Evolutionary conservation across 1,284 basidiomycete species (phyloP).

Genomic region (Malassezia psittaci): DNA sequence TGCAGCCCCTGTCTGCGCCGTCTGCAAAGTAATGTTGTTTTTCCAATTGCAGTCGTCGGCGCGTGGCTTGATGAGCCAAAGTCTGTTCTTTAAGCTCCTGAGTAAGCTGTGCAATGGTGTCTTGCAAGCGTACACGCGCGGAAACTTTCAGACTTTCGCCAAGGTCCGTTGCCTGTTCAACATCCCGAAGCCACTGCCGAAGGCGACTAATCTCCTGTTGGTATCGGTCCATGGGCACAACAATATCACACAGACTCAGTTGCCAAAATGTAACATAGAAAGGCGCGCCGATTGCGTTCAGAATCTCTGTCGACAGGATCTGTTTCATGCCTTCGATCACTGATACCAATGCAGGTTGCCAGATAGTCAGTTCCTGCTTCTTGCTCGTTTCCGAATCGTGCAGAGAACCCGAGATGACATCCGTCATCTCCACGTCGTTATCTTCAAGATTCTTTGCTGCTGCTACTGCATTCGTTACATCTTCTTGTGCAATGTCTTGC

Average conservation of each 20-base stretch:
- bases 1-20: constrained; percentile 17
- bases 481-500: too few species aligned
- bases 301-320: constrained; percentile 24
- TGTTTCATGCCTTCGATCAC: constrained; percentile 24
- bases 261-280: constrained; percentile 48
- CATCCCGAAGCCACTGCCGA: constrained; percentile 24
- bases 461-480: neutral
- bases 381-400: too few species aligned
- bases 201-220: constrained; percentile 36
- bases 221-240: constrained; percentile 46
- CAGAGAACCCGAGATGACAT: neutral
- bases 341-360: constrained; percentile 36
- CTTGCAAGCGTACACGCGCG: constrained; percentile 33
- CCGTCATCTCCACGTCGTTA: neutral
- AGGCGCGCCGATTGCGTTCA: constrained; percentile 24
- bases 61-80: constrained; percentile 60
- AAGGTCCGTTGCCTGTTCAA: constrained; percentile 18
- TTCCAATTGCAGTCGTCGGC: constrained; percentile 67
- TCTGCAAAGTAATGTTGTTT: constrained; percentile 72
- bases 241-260: constrained; percentile 36
- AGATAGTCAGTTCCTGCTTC: constrained; percentile 1
- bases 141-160: constrained; percentile 25
- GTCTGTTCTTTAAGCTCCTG: constrained; percentile 67
- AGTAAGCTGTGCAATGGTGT: constrained; percentile 36
- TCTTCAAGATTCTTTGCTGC: neutral